These are phyloP conservation scores for Ustilago cynodontis DNA, from an alignment of 1,284 basidiomycete genomes.

Conservation along the genomic window DNA sequence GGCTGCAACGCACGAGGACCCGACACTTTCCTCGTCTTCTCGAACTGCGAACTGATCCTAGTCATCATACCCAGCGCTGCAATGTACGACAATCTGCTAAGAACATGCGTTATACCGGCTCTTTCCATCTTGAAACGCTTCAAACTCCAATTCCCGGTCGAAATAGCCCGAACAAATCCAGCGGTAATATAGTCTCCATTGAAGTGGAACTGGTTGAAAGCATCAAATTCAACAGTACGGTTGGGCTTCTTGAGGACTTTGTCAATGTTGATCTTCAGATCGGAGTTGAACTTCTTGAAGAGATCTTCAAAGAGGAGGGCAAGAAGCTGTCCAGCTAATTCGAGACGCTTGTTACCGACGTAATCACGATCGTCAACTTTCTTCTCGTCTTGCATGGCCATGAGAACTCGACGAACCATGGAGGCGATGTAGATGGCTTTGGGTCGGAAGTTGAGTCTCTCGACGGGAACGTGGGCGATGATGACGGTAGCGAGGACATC, in stretches of 20 bases:
- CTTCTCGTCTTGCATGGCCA: slow-evolving; percentile 95
- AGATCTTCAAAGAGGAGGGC: slow-evolving; percentile 96
- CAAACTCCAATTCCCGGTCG: slow-evolving; percentile 98
- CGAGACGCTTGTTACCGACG: slow-evolving; percentile 98
- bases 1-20: slow-evolving; percentile 97
- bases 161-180: slow-evolving; percentile 97
- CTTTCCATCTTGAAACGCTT: slow-evolving; percentile 99
- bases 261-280: slow-evolving; percentile 95
- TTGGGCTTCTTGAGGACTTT: slow-evolving; percentile 98
- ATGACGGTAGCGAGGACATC: slow-evolving; percentile 97
- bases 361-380: slow-evolving; percentile 99
- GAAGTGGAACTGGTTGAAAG: slow-evolving; percentile 92
- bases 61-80: slow-evolving; percentile 99
- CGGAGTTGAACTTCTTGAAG: slow-evolving; percentile 98
- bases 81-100: slow-evolving; percentile 94
- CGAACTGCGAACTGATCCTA: slow-evolving; percentile 97
- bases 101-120: slow-evolving; percentile 98
- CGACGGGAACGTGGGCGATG: slow-evolving; percentile 94
- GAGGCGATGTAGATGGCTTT: slow-evolving; percentile 98
- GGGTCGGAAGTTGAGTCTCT: slow-evolving; percentile 88
- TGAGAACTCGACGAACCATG: slow-evolving; percentile 95
- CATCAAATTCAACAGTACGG: slow-evolving; percentile 94
- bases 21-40: slow-evolving; percentile 98
- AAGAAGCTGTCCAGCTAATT: slow-evolving; percentile 95
- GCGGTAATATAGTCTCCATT: slow-evolving; percentile 88